Evolutionary conservation across 2,329 filamentous ascomycete genomes (phyloP).

Genomic region (Myriosclerotinia duriaeana): DNA sequence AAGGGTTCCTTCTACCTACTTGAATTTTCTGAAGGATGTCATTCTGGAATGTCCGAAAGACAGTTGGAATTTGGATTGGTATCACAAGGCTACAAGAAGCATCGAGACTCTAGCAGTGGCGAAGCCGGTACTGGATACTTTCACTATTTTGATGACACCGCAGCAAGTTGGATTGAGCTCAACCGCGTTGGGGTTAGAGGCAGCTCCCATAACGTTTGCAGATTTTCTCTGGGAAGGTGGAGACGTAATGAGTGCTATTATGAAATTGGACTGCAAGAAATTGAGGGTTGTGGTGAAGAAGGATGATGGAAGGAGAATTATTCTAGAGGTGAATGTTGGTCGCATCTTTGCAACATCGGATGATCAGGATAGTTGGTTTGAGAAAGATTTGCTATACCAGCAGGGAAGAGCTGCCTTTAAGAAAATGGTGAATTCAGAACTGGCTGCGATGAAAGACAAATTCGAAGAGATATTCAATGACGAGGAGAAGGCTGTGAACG

Average conservation of each 20-base stretch:
- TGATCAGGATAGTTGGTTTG: slow-evolving; percentile 18
- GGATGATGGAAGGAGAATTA: slow-evolving; percentile 1
- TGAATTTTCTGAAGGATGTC: slow-evolving; percentile 29
- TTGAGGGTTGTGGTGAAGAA: slow-evolving; percentile 36
- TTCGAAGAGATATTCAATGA: slow-evolving; percentile 33
- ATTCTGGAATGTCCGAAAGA: slow-evolving; percentile 30
- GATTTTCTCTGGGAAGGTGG: slow-evolving; percentile 33
- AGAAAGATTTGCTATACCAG: slow-evolving; percentile 18
- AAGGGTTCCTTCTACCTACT: slow-evolving; percentile 23
- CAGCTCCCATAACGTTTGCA: slow-evolving; percentile 30
- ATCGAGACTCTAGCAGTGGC: slow-evolving; percentile 29
- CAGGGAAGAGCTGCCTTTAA: background rate
- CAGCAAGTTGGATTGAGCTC: slow-evolving; percentile 24
- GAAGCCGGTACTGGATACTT: slow-evolving; percentile 27
- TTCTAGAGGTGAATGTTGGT: slow-evolving; percentile 1
- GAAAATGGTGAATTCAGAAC: slow-evolving; percentile 19
- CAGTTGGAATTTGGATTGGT: slow-evolving; percentile 30
- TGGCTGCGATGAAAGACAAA: slow-evolving; percentile 30
- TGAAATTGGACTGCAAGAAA: slow-evolving; percentile 29
- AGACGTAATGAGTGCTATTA: slow-evolving; percentile 30
- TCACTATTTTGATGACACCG: slow-evolving; percentile 33
- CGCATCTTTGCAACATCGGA: background rate
- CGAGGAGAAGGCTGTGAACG: slow-evolving; percentile 26
- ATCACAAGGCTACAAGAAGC: slow-evolving; percentile 27
- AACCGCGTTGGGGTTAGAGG: slow-evolving; percentile 27